Conservation (phyloP, 495 filamentous ascomycete genomes). For the Choiromyces venosus region DNA sequence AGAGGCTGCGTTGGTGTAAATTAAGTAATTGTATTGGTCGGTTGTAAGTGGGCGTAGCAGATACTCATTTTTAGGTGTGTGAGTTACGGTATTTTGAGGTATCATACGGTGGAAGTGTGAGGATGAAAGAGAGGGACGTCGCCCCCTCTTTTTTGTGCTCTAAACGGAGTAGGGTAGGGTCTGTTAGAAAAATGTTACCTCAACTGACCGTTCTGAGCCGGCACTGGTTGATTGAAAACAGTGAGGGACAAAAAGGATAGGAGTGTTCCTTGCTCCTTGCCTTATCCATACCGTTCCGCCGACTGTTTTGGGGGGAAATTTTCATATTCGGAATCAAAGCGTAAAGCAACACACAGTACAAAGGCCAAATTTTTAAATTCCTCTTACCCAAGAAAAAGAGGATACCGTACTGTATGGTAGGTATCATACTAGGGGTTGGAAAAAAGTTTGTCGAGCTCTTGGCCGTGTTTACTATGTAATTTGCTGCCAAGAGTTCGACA, state of each 20-base stretch:
- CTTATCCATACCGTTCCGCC: slow-evolving; percentile 34
- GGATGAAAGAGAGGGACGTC: slow-evolving; percentile 10
- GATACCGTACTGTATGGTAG: no score
- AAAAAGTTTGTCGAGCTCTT: no score
- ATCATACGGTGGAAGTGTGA: neutral
- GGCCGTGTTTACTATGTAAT: no score
- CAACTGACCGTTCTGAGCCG: neutral
- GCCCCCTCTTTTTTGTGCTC: slow-evolving; percentile 12
- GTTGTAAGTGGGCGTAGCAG: neutral
- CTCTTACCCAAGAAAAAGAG: no score
- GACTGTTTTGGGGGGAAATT: slow-evolving; percentile 1
- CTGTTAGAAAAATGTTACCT: neutral
- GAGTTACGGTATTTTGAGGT: neutral
- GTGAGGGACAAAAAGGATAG: neutral
- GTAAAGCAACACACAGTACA: neutral
- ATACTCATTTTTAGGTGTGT: neutral
- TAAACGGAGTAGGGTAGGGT: neutral
- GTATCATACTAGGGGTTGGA: no score
- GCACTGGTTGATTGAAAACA: neutral
- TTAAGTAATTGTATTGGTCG: neutral
- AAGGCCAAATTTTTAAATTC: neutral
- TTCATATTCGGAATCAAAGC: neutral
- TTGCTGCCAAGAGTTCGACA: no score
- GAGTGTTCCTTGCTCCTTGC: slow-evolving; percentile 24
- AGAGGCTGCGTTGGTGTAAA: neutral